These are phyloP conservation scores for Dittrichia graveolens DNA, from an alignment of 129 eudicot species.

Conservation along the genomic window DNA sequence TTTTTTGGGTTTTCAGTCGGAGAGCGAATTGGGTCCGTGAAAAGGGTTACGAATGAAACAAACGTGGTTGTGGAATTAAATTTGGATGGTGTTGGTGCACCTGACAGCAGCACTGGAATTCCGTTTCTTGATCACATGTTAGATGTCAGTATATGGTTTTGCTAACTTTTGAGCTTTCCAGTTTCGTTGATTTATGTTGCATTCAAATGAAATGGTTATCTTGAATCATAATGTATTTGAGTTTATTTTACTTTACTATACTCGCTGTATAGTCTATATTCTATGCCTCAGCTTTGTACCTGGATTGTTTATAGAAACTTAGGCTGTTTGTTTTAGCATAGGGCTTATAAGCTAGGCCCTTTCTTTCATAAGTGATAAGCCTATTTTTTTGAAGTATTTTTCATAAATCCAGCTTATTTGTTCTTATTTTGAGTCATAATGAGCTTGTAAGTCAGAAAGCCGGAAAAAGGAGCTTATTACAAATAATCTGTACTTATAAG, in stretches of 20 bases:
- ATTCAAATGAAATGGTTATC: neutral
- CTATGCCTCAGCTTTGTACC: neutral
- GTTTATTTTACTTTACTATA: too few species aligned
- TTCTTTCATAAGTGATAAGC: too few species aligned
- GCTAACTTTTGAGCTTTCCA: neutral
- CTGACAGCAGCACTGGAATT: conserved; percentile 79
- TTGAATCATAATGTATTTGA: neutral
- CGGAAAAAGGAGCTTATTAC: too few species aligned
- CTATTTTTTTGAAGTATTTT: too few species aligned
- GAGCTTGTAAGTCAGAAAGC: too few species aligned
- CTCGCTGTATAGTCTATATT: neutral
- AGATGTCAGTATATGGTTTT: conserved; percentile 58
- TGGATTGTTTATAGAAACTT: neutral
- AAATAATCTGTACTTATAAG: too few species aligned
- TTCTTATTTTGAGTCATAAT: too few species aligned
- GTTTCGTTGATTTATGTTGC: neutral
- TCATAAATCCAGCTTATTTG: too few species aligned
- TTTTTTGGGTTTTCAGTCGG: conserved; percentile 14
- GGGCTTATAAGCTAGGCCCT: too few species aligned
- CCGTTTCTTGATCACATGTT: conserved; percentile 99
- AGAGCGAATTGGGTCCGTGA: conserved; percentile 80
- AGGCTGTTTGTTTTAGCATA: too few species aligned
- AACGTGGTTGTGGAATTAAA: conserved; percentile 81
- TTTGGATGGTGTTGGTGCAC: conserved; percentile 84
- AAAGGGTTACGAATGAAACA: conserved; percentile 92